These are phyloP conservation scores for Telfairia occidentalis DNA, from an alignment of 331 rosid species.

Conservation along the genomic window DNA sequence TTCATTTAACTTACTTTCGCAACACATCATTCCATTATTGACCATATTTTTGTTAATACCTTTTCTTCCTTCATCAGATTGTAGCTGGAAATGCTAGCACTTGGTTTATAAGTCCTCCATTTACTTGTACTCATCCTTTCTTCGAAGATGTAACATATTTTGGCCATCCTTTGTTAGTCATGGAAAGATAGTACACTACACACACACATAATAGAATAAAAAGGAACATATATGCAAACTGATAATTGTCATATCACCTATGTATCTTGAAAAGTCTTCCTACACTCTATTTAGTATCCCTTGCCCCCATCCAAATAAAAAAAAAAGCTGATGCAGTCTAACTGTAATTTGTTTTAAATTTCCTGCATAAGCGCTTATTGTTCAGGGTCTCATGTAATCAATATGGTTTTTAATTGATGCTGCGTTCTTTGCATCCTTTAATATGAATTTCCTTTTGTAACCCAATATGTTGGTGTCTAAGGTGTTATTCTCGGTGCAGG, in stretches of 20 bases:
- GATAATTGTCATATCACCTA: not conserved
- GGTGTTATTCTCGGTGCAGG: slow-evolving; percentile 39
- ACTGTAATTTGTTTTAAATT: not conserved
- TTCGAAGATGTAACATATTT: not conserved
- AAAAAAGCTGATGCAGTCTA: too few species aligned
- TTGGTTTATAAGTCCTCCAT: not conserved
- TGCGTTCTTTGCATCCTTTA: not conserved
- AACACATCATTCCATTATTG: not conserved
- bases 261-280: not conserved
- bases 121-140: not conserved
- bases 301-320: not conserved
- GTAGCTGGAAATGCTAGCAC: not conserved
- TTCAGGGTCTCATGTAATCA: not conserved
- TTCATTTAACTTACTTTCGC: not conserved
- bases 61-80: not conserved
- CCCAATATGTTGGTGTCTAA: not conserved
- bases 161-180: not conserved
- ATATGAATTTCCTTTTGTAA: not conserved
- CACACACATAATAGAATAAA: not conserved
- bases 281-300: not conserved
- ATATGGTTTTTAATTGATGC: not conserved
- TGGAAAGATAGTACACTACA: not conserved
- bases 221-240: not conserved
- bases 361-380: not conserved
- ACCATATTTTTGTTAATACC: not conserved